Evolutionary conservation across 768 basidiomycete species (phyloP).

Genomic region (Epithele typhae): DNA sequence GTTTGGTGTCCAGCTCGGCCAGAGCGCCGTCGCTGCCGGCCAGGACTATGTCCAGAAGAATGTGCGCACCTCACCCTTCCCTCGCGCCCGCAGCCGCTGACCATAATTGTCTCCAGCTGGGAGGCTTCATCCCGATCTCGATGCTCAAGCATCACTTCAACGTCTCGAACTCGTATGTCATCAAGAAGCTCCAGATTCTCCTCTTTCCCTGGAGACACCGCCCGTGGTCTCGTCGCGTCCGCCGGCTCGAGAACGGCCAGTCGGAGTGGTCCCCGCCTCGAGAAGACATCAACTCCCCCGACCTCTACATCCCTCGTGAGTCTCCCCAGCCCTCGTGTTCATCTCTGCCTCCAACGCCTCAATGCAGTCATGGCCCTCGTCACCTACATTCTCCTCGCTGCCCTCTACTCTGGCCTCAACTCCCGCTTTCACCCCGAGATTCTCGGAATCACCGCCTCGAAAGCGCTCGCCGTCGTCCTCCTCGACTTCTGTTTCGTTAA

Average conservation of each 20-base stretch:
- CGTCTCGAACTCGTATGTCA: constrained; percentile 94
- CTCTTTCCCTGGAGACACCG: constrained; percentile 95
- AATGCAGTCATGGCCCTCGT: constrained; percentile 86
- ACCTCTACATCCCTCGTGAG: constrained; percentile 92
- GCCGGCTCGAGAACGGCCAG: constrained; percentile 57
- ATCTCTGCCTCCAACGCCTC: neutral
- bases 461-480: constrained; percentile 78
- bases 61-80: constrained; percentile 38
- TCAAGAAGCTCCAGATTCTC: constrained; percentile 79
- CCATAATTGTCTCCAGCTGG: constrained; percentile 61
- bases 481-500: constrained; percentile 89
- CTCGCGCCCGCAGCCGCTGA: constrained; percentile 9
- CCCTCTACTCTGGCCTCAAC: constrained; percentile 78
- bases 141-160: constrained; percentile 90
- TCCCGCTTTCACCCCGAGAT: constrained; percentile 85
- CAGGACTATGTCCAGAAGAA: constrained; percentile 96
- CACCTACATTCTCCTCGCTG: constrained; percentile 89
- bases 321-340: constrained; percentile 2
- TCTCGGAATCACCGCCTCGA: constrained; percentile 81
- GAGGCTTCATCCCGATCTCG: constrained; percentile 69
- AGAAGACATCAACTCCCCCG: constrained; percentile 94
- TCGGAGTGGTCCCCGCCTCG: constrained; percentile 85
- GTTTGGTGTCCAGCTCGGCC: constrained; percentile 94
- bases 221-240: constrained; percentile 74
- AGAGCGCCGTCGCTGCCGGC: constrained; percentile 86